Base-by-base conservation (phyloP, 140 eudicot genomes). In the Bidens hawaiensis region DNA sequence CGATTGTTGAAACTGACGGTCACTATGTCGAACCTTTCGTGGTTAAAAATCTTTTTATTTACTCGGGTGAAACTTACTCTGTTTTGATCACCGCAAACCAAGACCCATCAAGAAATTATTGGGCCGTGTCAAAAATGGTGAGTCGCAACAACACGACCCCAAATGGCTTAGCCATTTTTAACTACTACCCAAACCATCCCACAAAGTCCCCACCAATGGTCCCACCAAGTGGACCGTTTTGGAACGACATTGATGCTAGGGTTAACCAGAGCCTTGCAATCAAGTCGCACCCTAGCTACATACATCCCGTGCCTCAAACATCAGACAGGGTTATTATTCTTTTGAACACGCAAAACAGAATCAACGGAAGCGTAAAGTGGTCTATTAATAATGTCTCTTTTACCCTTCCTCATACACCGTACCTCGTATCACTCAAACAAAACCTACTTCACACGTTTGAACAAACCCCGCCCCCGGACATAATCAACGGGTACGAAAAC, bases 21-120 rank as follows among this genome's bases (percentile, higher is more conserved):
- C 89, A 85, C 68, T 50, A 82, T 13, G 96, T 93, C 1, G 86
- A 84, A 22, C 96, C 99, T 13, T 87, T 93, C 52, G 87, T 69
- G 6, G 95, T 82, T 2, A 77, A 81, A 45, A 83, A 88, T 58
- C 78, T 93, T 1, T 85, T 73, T 75, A 88, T 93, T 19, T 91
- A 91, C 84, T 85, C 95, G 0, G 99, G 99, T 12, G 99, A 93
- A 48, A 93, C 95, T 0, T 93, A 93, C 71, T 93, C 96, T 0
- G 95, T 88, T 31, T 65, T 88, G 21, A 15, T 93, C 22, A 87
- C 61, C 14, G 84, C 99, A 5, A 78, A 88, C 66, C 95, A 85
- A 75, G 81, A 78, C 49, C 93, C 98, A 9, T 42, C 95, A 7
- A 81, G 87, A 74, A 93, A 93, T 41, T 93, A 93, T 22, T 93